These are phyloP conservation scores for Boletus pseudopeckii DNA, from an alignment of 768 basidiomycete genomes.

Conservation along the genomic window DNA sequence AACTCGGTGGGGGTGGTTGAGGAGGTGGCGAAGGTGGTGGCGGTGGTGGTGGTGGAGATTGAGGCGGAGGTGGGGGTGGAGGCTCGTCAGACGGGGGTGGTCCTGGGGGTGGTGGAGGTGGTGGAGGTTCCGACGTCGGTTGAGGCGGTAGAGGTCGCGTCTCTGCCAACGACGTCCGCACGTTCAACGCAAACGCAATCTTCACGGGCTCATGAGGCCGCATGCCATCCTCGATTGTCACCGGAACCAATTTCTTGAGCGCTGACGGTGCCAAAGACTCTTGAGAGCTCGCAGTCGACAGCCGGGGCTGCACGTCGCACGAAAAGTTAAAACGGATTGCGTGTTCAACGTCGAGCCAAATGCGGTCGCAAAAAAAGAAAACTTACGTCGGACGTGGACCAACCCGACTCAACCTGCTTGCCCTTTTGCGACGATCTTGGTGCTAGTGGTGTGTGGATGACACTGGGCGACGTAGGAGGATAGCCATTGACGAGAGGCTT, in stretches of 20 bases:
- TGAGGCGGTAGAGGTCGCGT: conserved; percentile 33
- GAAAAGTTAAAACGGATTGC: conserved; percentile 6
- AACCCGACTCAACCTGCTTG: conserved; percentile 39
- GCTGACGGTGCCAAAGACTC: conserved; percentile 9
- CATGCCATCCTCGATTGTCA: conserved; percentile 31
- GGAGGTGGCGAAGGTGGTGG: conserved; percentile 27
- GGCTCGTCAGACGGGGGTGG: conserved; percentile 29
- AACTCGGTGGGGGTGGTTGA: conserved; percentile 25
- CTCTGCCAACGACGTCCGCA: conserved; percentile 24
- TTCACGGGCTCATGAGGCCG: conserved; percentile 31
- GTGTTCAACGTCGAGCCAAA: not conserved
- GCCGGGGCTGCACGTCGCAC: conserved; percentile 14
- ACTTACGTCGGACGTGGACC: conserved; percentile 35
- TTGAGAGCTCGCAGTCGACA: conserved; percentile 12
- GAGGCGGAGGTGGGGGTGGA: conserved; percentile 26
- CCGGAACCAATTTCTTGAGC: conserved; percentile 15
- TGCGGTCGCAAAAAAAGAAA: conserved; percentile 1
- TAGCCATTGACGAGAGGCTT: conserved; percentile 48
- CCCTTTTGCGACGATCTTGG: conserved; percentile 39
- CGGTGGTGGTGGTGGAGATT: conserved; percentile 27
- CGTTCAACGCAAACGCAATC: conserved; percentile 32
- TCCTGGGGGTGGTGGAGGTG: conserved; percentile 33
- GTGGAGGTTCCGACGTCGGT: conserved; percentile 38
- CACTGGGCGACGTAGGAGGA: conserved; percentile 25
- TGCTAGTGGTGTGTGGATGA: conserved; percentile 30